These are phyloP conservation scores for Penicillium sp. DNA, from an alignment of 2,329 filamentous ascomycete species.

Conservation along the genomic window DNA sequence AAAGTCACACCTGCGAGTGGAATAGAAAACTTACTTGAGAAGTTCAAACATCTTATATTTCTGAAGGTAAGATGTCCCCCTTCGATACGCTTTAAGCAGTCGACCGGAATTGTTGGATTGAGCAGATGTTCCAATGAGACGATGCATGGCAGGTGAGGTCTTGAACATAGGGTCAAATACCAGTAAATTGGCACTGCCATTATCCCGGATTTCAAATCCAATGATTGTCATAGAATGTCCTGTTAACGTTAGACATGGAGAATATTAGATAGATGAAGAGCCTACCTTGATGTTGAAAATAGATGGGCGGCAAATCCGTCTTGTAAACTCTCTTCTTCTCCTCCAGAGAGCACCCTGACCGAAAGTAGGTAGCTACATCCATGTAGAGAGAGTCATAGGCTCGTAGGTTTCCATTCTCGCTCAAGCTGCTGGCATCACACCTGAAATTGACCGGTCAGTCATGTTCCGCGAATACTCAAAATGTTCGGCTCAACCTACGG, in stretches of 20 bases:
- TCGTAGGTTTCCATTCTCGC: slow-evolving; percentile 45
- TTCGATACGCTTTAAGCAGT: slow-evolving; percentile 71
- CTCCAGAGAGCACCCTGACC: slow-evolving; percentile 50
- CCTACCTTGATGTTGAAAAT: slow-evolving; percentile 78
- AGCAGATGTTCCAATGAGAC: slow-evolving; percentile 52
- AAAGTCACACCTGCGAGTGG: too few species aligned
- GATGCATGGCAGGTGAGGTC: slow-evolving; percentile 64
- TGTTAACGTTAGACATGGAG: slow-evolving; percentile 21
- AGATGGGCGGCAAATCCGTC: slow-evolving; percentile 78
- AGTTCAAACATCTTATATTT: slow-evolving; percentile 78
- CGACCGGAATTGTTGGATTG: slow-evolving; percentile 50
- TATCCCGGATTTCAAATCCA: slow-evolving; percentile 70
- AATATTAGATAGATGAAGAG: background rate
- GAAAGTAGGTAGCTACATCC: slow-evolving; percentile 74
- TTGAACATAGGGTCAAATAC: slow-evolving; percentile 87
- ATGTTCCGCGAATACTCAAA: background rate
- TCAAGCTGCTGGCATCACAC: slow-evolving; percentile 65
- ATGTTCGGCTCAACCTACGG: slow-evolving; percentile 48
- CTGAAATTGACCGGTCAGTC: slow-evolving; percentile 15
- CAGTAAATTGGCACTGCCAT: slow-evolving; percentile 69
- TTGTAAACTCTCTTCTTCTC: slow-evolving; percentile 62
- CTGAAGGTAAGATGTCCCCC: slow-evolving; percentile 66
- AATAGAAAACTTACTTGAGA: slow-evolving; percentile 56
- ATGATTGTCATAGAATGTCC: slow-evolving; percentile 91
- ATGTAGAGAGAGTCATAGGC: slow-evolving; percentile 62